Conservation (phyloP, 1,284 basidiomycete genomes). For the Stygiomarasmius scandens region DNA sequence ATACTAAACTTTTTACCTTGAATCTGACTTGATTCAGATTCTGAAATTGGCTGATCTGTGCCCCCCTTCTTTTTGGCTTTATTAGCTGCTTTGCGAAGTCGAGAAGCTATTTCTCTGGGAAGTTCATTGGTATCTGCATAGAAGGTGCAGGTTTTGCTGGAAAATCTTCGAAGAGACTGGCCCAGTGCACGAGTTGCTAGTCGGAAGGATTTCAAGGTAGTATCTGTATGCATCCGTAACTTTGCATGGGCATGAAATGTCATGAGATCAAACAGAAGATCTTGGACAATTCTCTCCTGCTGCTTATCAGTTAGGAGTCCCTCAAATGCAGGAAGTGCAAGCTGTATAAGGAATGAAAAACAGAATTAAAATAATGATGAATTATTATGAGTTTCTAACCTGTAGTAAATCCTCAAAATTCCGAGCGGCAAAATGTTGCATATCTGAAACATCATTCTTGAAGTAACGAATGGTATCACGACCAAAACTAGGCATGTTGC, state of each 20-base stretch:
- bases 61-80: too few species aligned
- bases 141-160: background rate
- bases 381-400: background rate
- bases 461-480: background rate
- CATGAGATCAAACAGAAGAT: background rate
- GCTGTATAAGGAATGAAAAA: background rate
- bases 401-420: constrained; percentile 1
- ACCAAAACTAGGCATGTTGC: background rate
- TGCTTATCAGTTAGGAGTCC: background rate
- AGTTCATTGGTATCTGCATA: constrained; percentile 1
- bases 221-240: background rate
- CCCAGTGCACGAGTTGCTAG: too few species aligned
- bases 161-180: constrained; percentile 5
- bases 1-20: constrained; percentile 6
- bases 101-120: background rate
- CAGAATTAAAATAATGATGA: background rate
- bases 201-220: background rate
- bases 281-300: background rate
- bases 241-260: background rate
- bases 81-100: background rate
- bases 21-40: background rate
- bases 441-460: background rate
- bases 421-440: background rate
- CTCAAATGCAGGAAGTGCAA: background rate
- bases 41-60: background rate